Evolutionary conservation across 768 basidiomycete species (phyloP).

Genomic region (Podaxis sp.): DNA sequence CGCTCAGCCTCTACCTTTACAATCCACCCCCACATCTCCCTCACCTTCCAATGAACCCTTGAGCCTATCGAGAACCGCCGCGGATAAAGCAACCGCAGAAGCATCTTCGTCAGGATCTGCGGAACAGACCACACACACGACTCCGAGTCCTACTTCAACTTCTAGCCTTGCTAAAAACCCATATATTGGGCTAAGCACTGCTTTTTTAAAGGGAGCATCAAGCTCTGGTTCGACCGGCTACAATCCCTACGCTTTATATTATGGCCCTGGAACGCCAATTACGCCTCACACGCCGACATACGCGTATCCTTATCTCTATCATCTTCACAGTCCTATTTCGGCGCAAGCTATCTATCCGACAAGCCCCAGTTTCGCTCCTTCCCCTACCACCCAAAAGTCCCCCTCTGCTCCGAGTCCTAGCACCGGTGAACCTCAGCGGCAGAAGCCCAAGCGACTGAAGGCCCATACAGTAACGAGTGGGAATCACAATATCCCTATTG

Average conservation of each 20-base stretch:
- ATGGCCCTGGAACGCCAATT: slow-evolving; percentile 34
- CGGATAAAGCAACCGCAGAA: slow-evolving; percentile 3
- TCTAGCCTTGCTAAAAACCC: slow-evolving; percentile 28
- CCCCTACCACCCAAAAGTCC: slow-evolving; percentile 20
- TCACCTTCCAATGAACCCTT: slow-evolving; percentile 6
- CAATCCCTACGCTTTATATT: slow-evolving; percentile 45
- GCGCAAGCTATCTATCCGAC: slow-evolving; percentile 36
- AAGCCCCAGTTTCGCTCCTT: slow-evolving; percentile 25
- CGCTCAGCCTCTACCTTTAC: neutral
- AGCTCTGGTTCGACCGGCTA: slow-evolving; percentile 22
- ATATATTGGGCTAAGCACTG: slow-evolving; percentile 31
- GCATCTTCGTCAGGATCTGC: slow-evolving; percentile 7
- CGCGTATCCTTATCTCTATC: slow-evolving; percentile 45
- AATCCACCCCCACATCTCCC: neutral
- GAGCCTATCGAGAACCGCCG: neutral
- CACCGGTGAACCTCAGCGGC: slow-evolving; percentile 35
- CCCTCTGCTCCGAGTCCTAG: slow-evolving; percentile 19
- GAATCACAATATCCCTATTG: slow-evolving; percentile 73
- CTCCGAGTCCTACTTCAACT: slow-evolving; percentile 18
- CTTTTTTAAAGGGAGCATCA: slow-evolving; percentile 22
- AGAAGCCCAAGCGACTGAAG: slow-evolving; percentile 76
- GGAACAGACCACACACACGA: slow-evolving; percentile 11
- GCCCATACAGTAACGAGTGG: slow-evolving; percentile 79
- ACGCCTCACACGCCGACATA: slow-evolving; percentile 35
- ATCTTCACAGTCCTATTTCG: slow-evolving; percentile 33